Evolutionary conservation across 208 protist genomes (phyloP).

Genomic region (Blastocrithidia nonstop): DNA sequence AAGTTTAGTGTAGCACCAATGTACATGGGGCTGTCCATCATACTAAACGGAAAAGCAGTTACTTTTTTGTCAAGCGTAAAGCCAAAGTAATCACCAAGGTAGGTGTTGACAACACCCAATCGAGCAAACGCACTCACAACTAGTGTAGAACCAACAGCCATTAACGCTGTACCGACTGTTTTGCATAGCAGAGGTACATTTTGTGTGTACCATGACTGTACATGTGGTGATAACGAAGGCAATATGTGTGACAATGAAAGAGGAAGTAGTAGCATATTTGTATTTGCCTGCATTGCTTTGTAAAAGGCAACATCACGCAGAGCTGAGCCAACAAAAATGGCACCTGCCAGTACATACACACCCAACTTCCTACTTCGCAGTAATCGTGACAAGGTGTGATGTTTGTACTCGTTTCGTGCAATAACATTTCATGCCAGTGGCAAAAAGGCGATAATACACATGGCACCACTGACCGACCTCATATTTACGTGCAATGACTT

Average conservation of each 20-base stretch:
- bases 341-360: slow-evolving; percentile 74
- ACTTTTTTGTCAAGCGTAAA: slow-evolving; percentile 80
- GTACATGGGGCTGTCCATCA: slow-evolving; percentile 90
- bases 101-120: slow-evolving; percentile 87
- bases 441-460: slow-evolving; percentile 41
- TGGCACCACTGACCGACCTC: slow-evolving; percentile 11
- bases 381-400: slow-evolving; percentile 48
- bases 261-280: slow-evolving; percentile 9
- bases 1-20: slow-evolving; percentile 81
- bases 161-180: slow-evolving; percentile 24
- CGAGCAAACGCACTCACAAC: slow-evolving; percentile 48
- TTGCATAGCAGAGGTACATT: too few species aligned
- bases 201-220: too few species aligned
- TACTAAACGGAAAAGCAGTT: slow-evolving; percentile 87
- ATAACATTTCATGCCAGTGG: slow-evolving; percentile 84
- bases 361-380: slow-evolving; percentile 23
- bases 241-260: not conserved
- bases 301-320: slow-evolving; percentile 65
- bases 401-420: slow-evolving; percentile 77
- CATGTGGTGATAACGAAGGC: not conserved
- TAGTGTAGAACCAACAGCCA: slow-evolving; percentile 35
- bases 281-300: slow-evolving; percentile 29
- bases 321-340: slow-evolving; percentile 57
- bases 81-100: slow-evolving; percentile 90
- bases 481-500: not conserved